Evolutionary conservation across 805 yeast genomes (phyloP), one percentile per base, ranked within the genome.

Genomic region (Lipomyces japonicus): DNA sequence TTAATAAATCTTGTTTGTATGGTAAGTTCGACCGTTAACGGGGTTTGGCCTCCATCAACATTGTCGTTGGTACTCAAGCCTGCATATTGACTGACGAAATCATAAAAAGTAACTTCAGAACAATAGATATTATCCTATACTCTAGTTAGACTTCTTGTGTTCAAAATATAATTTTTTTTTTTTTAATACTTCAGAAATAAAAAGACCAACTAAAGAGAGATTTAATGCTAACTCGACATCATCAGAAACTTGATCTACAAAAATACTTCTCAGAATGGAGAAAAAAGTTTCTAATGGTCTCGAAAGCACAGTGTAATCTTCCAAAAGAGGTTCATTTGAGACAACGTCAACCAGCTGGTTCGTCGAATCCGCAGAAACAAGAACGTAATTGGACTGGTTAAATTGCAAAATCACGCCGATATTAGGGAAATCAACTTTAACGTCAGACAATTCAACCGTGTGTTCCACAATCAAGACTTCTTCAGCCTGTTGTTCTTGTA

Each of bases 21-120:
- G 12, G n/a, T n/a, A 16, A 50, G 38, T 14, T 43, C 16, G 12
- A 53, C 16, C 14, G 46, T 1, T 5, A 53, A 18, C 2, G 50
- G 50, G 12, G 36, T 49, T 7, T 24, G n/a, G 10, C 44, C 14
- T 2, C 22, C 16, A n/a, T 38, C 40, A 16, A 24, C 36, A 16
- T 37, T 23, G 42, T 51, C 57, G 40, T 51, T 51, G 19, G 25
- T 16, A 9, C 46, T 28, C n/a, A 53, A 40, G 7, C 46, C 40
- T 3, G 43, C 39, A 21, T 51, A 55, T n/a, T 46, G 46, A n/a
- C 42, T 42, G 4, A 54, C 49, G 6, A 55, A n/a, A 32, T 55
- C 60, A 31, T 46, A 54, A 6, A 55, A 24, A 5, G 59, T 44
- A 22, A 55, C 47, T 10, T 55, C 56, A 12, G 49, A 44, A 19